These are phyloP conservation scores for Arachnopeziza araneosa DNA, from an alignment of 2,329 filamentous ascomycete genomes.

Conservation along the genomic window DNA sequence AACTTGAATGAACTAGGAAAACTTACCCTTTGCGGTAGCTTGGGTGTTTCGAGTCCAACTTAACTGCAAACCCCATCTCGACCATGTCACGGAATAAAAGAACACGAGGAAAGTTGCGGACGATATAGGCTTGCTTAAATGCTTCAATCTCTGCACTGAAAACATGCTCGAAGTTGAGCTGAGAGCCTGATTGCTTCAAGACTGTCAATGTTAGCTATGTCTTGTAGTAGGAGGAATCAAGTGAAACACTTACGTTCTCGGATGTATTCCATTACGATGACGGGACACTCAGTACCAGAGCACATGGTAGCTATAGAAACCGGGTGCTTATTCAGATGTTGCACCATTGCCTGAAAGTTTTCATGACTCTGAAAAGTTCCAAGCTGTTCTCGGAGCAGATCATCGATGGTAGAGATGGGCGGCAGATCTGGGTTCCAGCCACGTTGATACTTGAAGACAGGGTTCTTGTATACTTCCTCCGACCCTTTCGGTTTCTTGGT, in stretches of 20 bases:
- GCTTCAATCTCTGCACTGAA: conserved; percentile 61
- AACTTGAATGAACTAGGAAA: background rate
- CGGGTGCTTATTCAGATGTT: background rate
- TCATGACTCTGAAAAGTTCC: background rate
- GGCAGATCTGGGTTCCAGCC: background rate
- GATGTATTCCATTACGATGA: conserved; percentile 59
- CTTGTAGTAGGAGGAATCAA: background rate
- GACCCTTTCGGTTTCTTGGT: background rate
- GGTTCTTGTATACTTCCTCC: background rate
- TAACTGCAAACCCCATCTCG: conserved; percentile 38
- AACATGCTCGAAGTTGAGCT: conserved; percentile 40
- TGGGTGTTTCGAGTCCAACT: background rate
- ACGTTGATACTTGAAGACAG: background rate
- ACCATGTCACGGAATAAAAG: conserved; percentile 54
- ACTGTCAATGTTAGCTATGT: conserved; percentile 1
- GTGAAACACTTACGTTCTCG: conserved; percentile 35
- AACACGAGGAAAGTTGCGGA: conserved; percentile 48
- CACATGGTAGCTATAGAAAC: conserved; percentile 61
- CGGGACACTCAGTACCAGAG: conserved; percentile 70
- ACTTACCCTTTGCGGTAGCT: conserved; percentile 11
- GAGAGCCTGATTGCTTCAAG: background rate
- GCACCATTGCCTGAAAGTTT: conserved; percentile 15
- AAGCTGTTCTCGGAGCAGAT: background rate
- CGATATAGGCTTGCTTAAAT: conserved; percentile 60
- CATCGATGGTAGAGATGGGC: conserved; percentile 1